Evolutionary conservation across 2,329 filamentous ascomycete species (phyloP), one percentile per base, ranked within the genome.

Genomic region (Chaetomiaceae sp.): DNA sequence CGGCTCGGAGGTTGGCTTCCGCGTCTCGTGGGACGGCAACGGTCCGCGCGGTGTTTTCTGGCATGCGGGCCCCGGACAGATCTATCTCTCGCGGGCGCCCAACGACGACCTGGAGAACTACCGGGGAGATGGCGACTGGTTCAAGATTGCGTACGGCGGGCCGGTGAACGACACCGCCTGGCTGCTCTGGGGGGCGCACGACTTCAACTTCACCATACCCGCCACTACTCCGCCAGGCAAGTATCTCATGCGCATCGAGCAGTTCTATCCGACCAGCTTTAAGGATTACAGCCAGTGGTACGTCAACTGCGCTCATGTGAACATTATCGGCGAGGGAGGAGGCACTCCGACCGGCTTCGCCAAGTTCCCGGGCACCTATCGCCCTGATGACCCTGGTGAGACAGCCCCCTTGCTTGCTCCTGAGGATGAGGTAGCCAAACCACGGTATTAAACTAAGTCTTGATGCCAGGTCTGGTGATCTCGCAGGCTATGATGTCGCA

Each of bases 161-260:
- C 48, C 48, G 6, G 7, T 47, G 6, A 34, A 26, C 3, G 26
- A 49, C 22, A 49, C 32, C 12, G 7, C 43, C 10, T 53, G 51
- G 51, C 22, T 29, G 30, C 17, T 52, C 7, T 49, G 40, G 38
- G 29, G 20, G 2, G n/a, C 14, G 22, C 37, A 26, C 15, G 49
- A 49, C n/a, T 53, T 51, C 37, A 53, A 53, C 40, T 53, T 51
- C 29, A 53, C 48, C 37, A 45, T 53, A 20, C 51, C 48, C 0
- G 17, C 36, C n/a, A 51, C 45, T 6, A 53, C 48, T 0, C 51
- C 48, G 7, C 51, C 51, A 6, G 51, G 51, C 9, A 53, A 43
- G 14, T 53, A 53, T 30, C 30, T 53, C 32, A 51, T 53, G 51
- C 45, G 51, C 18, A 51, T 53, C 37, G 51, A 53, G 37, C 36